Evolutionary conservation across 805 yeast genomes (phyloP).

Genomic region (Jamesozyma rosinii): DNA sequence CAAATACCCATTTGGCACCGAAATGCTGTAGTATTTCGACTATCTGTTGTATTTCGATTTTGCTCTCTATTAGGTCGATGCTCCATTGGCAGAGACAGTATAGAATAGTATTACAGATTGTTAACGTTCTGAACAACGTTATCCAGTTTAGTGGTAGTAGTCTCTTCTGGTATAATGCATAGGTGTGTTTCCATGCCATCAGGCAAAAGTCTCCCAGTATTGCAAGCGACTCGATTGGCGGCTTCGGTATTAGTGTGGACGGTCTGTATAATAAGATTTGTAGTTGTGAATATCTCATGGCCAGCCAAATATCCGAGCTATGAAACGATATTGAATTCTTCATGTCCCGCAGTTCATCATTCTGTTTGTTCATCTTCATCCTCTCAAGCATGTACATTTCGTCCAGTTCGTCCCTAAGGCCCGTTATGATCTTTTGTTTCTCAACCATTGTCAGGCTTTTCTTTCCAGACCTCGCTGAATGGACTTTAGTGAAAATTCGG

Average conservation of each 20-base stretch:
- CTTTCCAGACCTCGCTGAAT: conserved; percentile 36
- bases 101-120: conserved; percentile 39
- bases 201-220: conserved; percentile 38
- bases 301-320: conserved; percentile 30
- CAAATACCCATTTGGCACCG: conserved; percentile 40
- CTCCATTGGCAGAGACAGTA: conserved; percentile 41
- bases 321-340: conserved; percentile 27
- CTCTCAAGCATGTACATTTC: conserved; percentile 21
- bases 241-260: conserved; percentile 39
- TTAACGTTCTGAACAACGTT: conserved; percentile 38
- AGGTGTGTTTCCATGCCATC: conserved; percentile 39
- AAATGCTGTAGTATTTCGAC: conserved; percentile 40
- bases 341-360: conserved; percentile 8
- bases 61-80: conserved; percentile 38
- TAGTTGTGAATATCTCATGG: conserved; percentile 39
- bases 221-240: conserved; percentile 34
- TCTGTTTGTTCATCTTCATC: conserved; percentile 16
- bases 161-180: conserved; percentile 37
- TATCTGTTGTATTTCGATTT: conserved; percentile 38
- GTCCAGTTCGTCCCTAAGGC: conserved; percentile 31
- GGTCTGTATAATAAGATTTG: conserved; percentile 42
- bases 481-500: conserved; percentile 36
- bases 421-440: conserved; percentile 27
- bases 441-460: conserved; percentile 27
- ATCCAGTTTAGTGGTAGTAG: conserved; percentile 44